Base-by-base conservation (phyloP, 441 rosid species). In the Arabidopsis lyrata region DNA sequence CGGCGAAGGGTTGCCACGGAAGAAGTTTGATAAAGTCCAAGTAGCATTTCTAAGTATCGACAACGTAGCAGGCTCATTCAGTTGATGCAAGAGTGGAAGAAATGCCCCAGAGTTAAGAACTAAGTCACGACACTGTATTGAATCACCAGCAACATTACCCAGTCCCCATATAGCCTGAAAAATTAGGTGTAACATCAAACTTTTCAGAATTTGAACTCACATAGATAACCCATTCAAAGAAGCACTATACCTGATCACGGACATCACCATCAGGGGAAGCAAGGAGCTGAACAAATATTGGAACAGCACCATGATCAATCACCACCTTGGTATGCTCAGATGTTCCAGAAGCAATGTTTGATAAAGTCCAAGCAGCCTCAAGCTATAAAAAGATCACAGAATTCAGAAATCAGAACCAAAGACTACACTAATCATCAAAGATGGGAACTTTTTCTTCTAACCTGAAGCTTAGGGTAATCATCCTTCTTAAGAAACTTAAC, bases 131-230 rank as follows among this genome's bases (percentile, higher is more conserved):
- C 89, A 93, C 62, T 77, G 81, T 47, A 92, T 86, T 60, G 98
- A 90, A 76, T 91, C 96, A 34, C 96, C 97, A 70, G 95, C 91
- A 80, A 93, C 92, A 83, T 91, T 91, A 57, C 96, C 97, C 78
- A 91, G 68, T 29, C 93, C 98, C 95, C 97, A 90, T 31, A 93
- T 86, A 72, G 95, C 97, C 98, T 93, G 56, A 34, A 35, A 35
- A 62, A 4, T 5, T 3, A 8, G 8, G 13, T n/a, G 22, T 0
- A 3, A 10, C 14, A 9, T 18, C 6, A 48, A 1, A 9, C 12
- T 18, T 6, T 8, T 8, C 24, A 47, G 52, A 55, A 31, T 31
- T 6, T 54, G 18, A 54, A 54, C 11, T 29, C 56, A 49, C 18
- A 52, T 0, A 5, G 1, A 24, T 12, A 5, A 52, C 3, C 29